These are phyloP conservation scores for Russula olivacea DNA, from an alignment of 768 basidiomycete species.

Conservation along the genomic window DNA sequence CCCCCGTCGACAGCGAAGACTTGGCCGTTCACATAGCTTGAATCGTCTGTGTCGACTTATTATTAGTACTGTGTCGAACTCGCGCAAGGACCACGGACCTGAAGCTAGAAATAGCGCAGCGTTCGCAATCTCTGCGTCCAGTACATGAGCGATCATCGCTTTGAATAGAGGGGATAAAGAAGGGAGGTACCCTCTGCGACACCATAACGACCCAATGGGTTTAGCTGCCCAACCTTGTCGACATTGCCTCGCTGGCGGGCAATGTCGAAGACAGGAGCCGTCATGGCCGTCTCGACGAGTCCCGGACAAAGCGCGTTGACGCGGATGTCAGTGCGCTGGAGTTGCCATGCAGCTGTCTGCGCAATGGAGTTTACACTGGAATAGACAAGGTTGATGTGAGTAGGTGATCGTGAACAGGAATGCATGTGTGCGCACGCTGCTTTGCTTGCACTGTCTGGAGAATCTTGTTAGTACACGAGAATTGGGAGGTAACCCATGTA, in stretches of 20 bases:
- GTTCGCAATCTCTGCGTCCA: constrained; percentile 70
- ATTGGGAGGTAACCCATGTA: neutral
- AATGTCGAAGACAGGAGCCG: constrained; percentile 63
- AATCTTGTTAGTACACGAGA: constrained; percentile 26
- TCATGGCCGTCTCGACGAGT: constrained; percentile 93
- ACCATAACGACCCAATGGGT: constrained; percentile 79
- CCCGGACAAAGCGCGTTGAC: constrained; percentile 91
- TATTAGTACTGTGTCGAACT: neutral
- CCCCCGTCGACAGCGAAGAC: constrained; percentile 85
- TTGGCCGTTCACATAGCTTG: constrained; percentile 90
- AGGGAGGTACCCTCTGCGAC: constrained; percentile 59
- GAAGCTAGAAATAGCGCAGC: constrained; percentile 83
- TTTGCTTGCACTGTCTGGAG: constrained; percentile 83
- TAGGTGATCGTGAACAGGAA: constrained; percentile 3
- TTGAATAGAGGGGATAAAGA: neutral
- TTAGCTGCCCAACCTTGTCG: constrained; percentile 74
- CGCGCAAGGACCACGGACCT: constrained; percentile 39
- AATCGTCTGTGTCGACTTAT: constrained; percentile 51
- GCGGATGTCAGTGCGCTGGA: constrained; percentile 76
- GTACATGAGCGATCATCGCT: constrained; percentile 11
- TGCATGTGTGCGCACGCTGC: constrained; percentile 59
- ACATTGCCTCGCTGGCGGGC: constrained; percentile 72
- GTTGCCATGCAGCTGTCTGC: constrained; percentile 72
- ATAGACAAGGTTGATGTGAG: constrained; percentile 1
- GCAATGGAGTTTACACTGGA: constrained; percentile 82